A percentile compares a stretch with the other conserved stretches of the same genome.
phyloP scores from a whole-genome alignment of 768 basidiomycete genomes.

The Naganishia randhawae region DNA sequence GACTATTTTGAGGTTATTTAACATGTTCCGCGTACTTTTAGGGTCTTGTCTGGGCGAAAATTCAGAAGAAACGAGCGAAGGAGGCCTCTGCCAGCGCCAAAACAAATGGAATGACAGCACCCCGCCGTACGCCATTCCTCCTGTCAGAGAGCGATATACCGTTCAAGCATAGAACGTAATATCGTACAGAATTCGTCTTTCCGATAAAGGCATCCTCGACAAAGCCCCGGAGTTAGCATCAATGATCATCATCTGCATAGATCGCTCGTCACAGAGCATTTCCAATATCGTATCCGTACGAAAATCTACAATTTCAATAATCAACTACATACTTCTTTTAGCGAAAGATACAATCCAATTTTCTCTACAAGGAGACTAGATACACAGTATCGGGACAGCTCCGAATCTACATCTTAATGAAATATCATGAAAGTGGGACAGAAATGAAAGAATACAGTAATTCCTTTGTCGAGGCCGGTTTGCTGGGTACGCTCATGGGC shows the following conservation, averaged over 20 bases:
- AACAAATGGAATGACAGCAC: neutral
- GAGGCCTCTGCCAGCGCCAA: neutral
- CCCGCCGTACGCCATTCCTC: neutral
- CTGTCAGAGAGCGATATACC: neutral
- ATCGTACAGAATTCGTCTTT: neutral
- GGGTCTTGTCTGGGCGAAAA: constrained; percentile 20
- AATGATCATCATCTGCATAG: neutral
- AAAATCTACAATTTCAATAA: neutral
- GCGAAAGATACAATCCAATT: constrained; percentile 11
- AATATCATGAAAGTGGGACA: neutral
- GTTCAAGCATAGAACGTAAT: neutral
- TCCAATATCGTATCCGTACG: neutral
- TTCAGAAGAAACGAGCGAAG: constrained; percentile 18
- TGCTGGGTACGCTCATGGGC: neutral
- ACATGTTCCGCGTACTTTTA: neutral
- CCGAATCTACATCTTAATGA: neutral
- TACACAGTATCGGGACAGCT: neutral
- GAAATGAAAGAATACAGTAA: constrained; percentile 12
- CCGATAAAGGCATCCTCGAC: neutral
- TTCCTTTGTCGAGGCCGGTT: neutral
- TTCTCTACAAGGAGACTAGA: constrained; percentile 1
- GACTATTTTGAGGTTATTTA: too few relatives aligned
- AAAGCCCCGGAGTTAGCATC: too few relatives aligned
- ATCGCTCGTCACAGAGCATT: neutral
- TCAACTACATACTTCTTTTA: neutral